phyloP scores from a whole-genome alignment of 371 early-diverging fungal species.

The Syncephalastrum racemosum region DNA sequence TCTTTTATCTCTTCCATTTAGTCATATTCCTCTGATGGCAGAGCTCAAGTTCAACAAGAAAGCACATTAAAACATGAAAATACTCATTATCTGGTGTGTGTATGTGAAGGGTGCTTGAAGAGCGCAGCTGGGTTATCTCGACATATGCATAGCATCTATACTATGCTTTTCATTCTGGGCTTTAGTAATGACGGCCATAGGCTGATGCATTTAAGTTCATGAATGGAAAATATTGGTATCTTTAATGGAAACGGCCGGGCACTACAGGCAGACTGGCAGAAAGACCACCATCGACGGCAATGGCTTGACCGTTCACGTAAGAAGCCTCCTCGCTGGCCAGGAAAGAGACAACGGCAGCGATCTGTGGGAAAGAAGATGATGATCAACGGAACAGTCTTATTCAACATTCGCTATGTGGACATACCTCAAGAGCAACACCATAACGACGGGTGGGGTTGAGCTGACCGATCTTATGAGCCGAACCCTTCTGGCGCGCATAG shows the following conservation, averaged over 20 bases:
- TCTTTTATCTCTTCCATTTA: background rate
- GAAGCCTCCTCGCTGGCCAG: conserved; percentile 58
- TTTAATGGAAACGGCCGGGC: conserved; percentile 22
- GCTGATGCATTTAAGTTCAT: too few species aligned
- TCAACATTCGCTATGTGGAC: background rate
- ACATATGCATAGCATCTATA: too few species aligned
- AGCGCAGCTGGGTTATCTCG: too few species aligned
- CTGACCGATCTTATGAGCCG: conserved; percentile 52
- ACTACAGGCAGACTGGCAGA: conserved; percentile 48
- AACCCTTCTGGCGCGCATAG: conserved; percentile 44
- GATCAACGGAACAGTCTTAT: background rate
- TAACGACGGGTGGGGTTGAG: conserved; percentile 52
- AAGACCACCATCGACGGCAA: conserved; percentile 58
- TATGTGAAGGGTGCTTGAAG: too few species aligned
- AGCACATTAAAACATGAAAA: too few species aligned
- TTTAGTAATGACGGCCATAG: too few species aligned
- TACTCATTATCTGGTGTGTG: too few species aligned
- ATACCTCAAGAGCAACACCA: conserved; percentile 47
- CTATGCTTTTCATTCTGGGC: too few species aligned
- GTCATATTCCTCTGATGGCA: conserved; percentile 8
- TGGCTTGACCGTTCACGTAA: conserved; percentile 57
- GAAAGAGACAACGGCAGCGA: conserved; percentile 53
- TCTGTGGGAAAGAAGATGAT: conserved; percentile 14
- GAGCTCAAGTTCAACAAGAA: conserved; percentile 10
- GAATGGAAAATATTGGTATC: too few species aligned